Evolutionary conservation across 2,329 filamentous ascomycete genomes (phyloP).

Genomic region (Cladosporium halotolerans): DNA sequence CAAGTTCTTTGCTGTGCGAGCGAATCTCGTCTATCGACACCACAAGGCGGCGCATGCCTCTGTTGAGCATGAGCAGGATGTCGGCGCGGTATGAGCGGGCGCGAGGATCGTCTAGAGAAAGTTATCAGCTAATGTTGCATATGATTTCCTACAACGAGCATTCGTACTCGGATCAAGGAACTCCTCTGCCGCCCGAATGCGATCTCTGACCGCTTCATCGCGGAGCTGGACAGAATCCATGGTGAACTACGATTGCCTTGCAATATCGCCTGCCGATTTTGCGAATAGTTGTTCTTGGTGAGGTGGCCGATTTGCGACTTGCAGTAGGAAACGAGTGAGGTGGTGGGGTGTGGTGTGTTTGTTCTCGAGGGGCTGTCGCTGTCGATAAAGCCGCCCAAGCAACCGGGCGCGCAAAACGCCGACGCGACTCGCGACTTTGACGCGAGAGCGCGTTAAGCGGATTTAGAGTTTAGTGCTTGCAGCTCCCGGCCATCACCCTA

Average conservation of each 20-base stretch:
- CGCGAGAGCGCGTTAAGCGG: too few species aligned
- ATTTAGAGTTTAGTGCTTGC: too few species aligned
- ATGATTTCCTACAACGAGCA: not conserved
- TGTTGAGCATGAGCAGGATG: slow-evolving; percentile 70
- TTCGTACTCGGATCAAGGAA: slow-evolving; percentile 81
- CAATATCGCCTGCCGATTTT: not conserved
- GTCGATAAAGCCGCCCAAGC: not conserved
- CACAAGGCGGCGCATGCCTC: slow-evolving; percentile 52
- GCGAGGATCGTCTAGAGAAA: slow-evolving; percentile 46
- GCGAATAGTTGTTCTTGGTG: not conserved
- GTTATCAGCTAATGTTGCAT: slow-evolving; percentile 9
- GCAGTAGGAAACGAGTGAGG: not conserved
- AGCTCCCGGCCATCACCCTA: too few species aligned
- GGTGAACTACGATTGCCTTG: slow-evolving; percentile 1
- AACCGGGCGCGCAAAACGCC: not conserved
- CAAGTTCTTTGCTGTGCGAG: slow-evolving; percentile 76
- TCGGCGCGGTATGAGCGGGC: slow-evolving; percentile 78
- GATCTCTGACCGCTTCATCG: slow-evolving; percentile 78
- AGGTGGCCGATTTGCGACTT: not conserved
- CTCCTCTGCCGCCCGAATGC: slow-evolving; percentile 79
- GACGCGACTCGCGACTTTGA: too few species aligned
- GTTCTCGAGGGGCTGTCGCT: not conserved
- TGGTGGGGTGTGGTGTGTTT: not conserved
- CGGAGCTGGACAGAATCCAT: slow-evolving; percentile 73
- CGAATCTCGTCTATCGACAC: slow-evolving; percentile 79